These are phyloP conservation scores for Termitomyces sp. DNA, from an alignment of 1,284 basidiomycete genomes.

Conservation along the genomic window DNA sequence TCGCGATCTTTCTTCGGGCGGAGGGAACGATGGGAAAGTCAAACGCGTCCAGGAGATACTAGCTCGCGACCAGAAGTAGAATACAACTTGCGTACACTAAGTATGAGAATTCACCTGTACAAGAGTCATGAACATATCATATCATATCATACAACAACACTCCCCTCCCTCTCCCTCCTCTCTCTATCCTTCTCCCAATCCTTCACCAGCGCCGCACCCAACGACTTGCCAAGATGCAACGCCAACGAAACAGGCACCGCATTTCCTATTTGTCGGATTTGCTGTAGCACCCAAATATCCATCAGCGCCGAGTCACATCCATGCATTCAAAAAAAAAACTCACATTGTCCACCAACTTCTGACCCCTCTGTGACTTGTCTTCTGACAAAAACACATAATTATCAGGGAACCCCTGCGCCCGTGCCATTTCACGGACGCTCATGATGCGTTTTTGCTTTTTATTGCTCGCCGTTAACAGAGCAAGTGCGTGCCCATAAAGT, in stretches of 20 bases:
- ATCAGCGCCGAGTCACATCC: background rate
- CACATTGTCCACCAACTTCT: slow-evolving; percentile 43
- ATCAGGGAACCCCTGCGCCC: slow-evolving; percentile 72
- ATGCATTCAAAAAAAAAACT: slow-evolving; percentile 19
- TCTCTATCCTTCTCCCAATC: slow-evolving; percentile 44
- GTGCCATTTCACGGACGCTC: slow-evolving; percentile 59
- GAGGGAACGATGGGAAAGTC: slow-evolving; percentile 75
- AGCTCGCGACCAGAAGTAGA: slow-evolving; percentile 32
- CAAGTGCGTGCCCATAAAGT: background rate
- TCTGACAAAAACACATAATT: slow-evolving; percentile 51
- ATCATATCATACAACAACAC: slow-evolving; percentile 34
- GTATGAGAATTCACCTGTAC: no score
- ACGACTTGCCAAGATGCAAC: slow-evolving; percentile 52
- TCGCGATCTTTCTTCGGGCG: slow-evolving; percentile 56
- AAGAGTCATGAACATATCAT: background rate
- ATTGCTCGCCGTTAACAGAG: background rate
- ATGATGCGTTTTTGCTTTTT: slow-evolving; percentile 61
- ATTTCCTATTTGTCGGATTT: slow-evolving; percentile 68
- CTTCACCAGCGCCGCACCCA: slow-evolving; percentile 45
- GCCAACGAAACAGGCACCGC: slow-evolving; percentile 68
- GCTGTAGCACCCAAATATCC: slow-evolving; percentile 37
- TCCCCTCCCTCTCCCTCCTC: slow-evolving; percentile 36
- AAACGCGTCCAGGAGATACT: slow-evolving; percentile 76
- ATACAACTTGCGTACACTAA: no score
- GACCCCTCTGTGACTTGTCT: slow-evolving; percentile 26